Evolutionary conservation across 2,329 filamentous ascomycete species (phyloP).

Genomic region (Botrytis porri): DNA sequence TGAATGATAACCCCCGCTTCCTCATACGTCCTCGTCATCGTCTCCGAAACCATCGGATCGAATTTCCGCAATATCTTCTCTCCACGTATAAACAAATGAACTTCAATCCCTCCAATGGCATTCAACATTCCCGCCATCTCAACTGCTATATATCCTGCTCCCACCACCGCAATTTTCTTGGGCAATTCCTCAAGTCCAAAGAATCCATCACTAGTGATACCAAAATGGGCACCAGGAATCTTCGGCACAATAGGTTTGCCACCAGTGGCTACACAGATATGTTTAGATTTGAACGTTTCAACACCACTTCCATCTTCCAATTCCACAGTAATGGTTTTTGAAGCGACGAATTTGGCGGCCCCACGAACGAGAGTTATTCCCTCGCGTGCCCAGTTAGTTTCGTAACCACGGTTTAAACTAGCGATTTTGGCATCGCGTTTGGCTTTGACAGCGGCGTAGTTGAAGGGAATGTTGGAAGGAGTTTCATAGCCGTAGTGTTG

Average conservation of each 20-base stretch:
- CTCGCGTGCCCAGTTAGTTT: conserved; percentile 49
- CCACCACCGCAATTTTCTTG: conserved; percentile 49
- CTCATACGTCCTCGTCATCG: conserved; percentile 50
- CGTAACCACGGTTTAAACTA: conserved; percentile 47
- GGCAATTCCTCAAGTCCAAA: conserved; percentile 50
- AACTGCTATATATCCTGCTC: conserved; percentile 40
- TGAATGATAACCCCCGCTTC: conserved; percentile 48
- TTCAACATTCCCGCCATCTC: conserved; percentile 50
- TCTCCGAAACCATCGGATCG: conserved; percentile 51
- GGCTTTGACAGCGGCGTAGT: conserved; percentile 48
- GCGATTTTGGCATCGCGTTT: conserved; percentile 46
- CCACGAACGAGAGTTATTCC: conserved; percentile 50
- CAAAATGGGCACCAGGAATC: conserved; percentile 46
- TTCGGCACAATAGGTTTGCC: conserved; percentile 43
- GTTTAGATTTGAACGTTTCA: conserved; percentile 43
- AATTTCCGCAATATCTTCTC: conserved; percentile 49
- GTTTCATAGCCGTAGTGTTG: conserved; percentile 49
- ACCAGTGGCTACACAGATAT: conserved; percentile 49
- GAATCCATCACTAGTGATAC: conserved; percentile 51
- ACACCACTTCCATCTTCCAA: conserved; percentile 42
- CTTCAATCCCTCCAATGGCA: conserved; percentile 46
- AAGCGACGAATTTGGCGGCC: conserved; percentile 45
- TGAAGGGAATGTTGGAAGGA: conserved; percentile 42
- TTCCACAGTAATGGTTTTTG: conserved; percentile 45
- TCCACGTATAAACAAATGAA: conserved; percentile 50